Base-by-base conservation (phyloP, 306 rosid genomes). In the Acacia melanoxylon region DNA sequence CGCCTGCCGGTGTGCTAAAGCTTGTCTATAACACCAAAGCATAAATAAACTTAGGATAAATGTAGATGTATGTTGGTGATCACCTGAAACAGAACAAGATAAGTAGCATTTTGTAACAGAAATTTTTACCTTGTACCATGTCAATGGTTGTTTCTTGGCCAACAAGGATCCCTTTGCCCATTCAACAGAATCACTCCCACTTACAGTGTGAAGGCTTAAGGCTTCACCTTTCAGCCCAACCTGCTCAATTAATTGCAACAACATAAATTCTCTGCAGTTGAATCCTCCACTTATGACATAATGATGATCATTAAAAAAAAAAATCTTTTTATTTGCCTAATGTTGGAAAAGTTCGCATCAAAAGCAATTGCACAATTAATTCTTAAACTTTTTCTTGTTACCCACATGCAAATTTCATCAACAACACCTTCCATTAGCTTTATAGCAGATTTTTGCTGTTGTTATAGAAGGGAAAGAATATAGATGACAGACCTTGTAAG, bases 101-200 rank as follows among this genome's bases (percentile, higher is more conserved):
- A 74, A 63, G 58, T 42, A 61, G 48, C 45, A 78, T 22, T 48
- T 29, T 82, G 52, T 68, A 52, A 61, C 54, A 79, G 79, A 71
- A 52, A 63, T 25, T 46, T 66, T 81, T 71, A 94, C 98, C 98
- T 92, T 95, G 92, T 95, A 95, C 99, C 99, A 95, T 79, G 97
- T 89, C 78, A 93, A 85, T 19, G 96, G 93, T 77, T 91, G 94
- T 35, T 89, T 89, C 48, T 85, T 85, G 65, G 90, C 86, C 85
- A 95, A 71, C 46, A 81, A 80, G 62, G 97, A 79, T 44, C 97
- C 97, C 83, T 86, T 66, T 46, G n/a, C 78, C 99, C 99, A 95
- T 79, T 89, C 92, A 83, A 92, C 97, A 2, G 97, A 90, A 27
- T 85, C 41, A 80, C 97, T 91, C 65, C 99, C 97, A 86, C 91